A percentile compares a stretch with the other conserved stretches of the same genome.
These are phyloP conservation scores for Thalassiosira allenii DNA, from an alignment of 352 stramenopile species.

Conservation along the genomic window DNA sequence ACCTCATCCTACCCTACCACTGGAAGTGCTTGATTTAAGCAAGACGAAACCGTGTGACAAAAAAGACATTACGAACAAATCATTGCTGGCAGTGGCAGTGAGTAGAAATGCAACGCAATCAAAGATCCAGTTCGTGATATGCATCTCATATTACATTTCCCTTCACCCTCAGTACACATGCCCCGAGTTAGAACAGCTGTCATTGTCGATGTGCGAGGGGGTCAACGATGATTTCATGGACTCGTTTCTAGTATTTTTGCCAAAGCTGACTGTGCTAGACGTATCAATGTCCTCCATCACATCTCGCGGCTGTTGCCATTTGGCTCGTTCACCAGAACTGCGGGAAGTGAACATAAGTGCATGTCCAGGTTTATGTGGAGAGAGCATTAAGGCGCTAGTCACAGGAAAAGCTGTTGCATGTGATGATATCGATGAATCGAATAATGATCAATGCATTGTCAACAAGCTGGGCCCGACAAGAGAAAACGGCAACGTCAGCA, in stretches of 20 bases:
- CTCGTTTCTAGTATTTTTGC: slow-evolving; percentile 17
- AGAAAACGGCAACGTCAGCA: slow-evolving; percentile 13
- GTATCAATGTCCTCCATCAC: slow-evolving; percentile 50
- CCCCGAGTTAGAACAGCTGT: slow-evolving; percentile 26
- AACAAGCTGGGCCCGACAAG: not conserved
- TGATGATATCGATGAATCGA: slow-evolving; percentile 8
- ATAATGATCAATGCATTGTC: slow-evolving; percentile 38
- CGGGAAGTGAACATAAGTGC: slow-evolving; percentile 48
- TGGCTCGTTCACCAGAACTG: slow-evolving; percentile 27
- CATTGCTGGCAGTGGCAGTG: slow-evolving; percentile 24
- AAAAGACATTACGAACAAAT: slow-evolving; percentile 12
- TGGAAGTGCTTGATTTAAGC: slow-evolving; percentile 44
- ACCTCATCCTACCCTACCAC: slow-evolving; percentile 8
- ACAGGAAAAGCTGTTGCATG: not conserved
- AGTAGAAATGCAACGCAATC: not conserved
- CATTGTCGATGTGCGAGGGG: slow-evolving; percentile 29
- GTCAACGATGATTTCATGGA: slow-evolving; percentile 44
- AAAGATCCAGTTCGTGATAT: not conserved
- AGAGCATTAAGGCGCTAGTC: not conserved
- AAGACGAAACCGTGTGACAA: slow-evolving; percentile 5
- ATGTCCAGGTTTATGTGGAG: slow-evolving; percentile 21
- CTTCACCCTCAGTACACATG: slow-evolving; percentile 36
- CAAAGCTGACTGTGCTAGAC: slow-evolving; percentile 26
- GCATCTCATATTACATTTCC: too few relatives aligned
- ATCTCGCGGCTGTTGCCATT: slow-evolving; percentile 17